These are phyloP conservation scores for Ceratobasidium sp. DNA, from an alignment of 1,284 basidiomycete species.

Conservation along the genomic window DNA sequence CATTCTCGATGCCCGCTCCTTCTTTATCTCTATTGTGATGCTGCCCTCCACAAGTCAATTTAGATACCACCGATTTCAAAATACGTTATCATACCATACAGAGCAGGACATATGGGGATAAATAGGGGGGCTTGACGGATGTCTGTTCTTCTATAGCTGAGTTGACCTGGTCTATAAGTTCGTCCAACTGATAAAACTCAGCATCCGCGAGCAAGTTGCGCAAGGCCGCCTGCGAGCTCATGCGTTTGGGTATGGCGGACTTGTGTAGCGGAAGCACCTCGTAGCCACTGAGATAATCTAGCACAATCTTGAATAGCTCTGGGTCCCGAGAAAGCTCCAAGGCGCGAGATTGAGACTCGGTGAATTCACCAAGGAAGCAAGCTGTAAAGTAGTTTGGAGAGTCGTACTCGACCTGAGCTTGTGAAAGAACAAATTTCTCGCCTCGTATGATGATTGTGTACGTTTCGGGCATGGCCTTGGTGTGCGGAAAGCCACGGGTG, in stretches of 20 bases:
- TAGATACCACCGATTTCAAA: too few species aligned
- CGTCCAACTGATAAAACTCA: background rate
- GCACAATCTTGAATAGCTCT: slow-evolving; percentile 12
- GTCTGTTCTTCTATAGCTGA: background rate
- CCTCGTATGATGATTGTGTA: background rate
- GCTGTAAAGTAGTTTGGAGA: slow-evolving; percentile 2
- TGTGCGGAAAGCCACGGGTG: background rate
- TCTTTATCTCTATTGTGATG: too few species aligned
- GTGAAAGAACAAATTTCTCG: background rate
- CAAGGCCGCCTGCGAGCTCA: background rate
- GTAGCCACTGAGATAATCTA: slow-evolving; percentile 16
- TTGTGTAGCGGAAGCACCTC: background rate
- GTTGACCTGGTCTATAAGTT: background rate
- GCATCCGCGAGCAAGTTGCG: slow-evolving; percentile 1
- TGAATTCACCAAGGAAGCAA: slow-evolving; percentile 2
- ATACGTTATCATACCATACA: too few species aligned
- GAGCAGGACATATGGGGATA: background rate
- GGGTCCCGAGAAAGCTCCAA: background rate
- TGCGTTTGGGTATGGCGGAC: background rate
- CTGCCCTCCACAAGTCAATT: too few species aligned
- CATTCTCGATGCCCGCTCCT: background rate
- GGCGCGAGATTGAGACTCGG: background rate
- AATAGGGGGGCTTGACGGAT: background rate
- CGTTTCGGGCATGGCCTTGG: background rate
- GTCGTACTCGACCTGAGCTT: background rate